Evolutionary conservation across 306 rosid species (phyloP), one percentile per base, ranked within the genome.

Genomic region (Trichosanthes cucumerina): DNA sequence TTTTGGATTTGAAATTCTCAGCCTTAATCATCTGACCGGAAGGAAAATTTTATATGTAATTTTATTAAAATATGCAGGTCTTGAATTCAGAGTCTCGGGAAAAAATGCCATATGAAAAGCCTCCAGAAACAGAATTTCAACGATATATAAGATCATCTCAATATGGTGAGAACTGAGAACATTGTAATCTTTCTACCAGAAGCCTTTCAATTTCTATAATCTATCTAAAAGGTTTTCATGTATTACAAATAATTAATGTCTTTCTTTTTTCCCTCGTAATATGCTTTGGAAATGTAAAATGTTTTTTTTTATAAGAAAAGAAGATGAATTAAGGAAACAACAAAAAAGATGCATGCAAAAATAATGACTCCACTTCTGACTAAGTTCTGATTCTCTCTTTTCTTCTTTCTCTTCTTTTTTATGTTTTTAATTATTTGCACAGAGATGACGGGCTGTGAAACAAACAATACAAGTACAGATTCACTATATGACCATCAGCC

Each of bases 61-160:
- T 66, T 64, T 16, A 66, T 46, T 81, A 66, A 52, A 21, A 63
- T 28, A 76, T 81, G 81, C 81, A 94, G 97, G 91, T 94, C 43
- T 50, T 82, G 59, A 83, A 85, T 81, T 8, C 70, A 63, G 97
- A 92, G 84, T 80, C 82, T 56, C 81, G 90, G 44, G 98, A 92
- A 52, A 84, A 85, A 84, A 87, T 92, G 88, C 7, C 89, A 18
- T 88, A 87, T 78, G 41, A 14, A 53, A 88, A 82, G 78, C 89
- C 91, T 87, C 96, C 98, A 38, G 88, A 90, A 94, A 92, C 98
- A 68, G 95, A 92, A 56, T 88, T 94, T 74, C 97, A 94, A 79
- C 87, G 87, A 90, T 94, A 87, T 81, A 90, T 94, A 78, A 85
- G 97, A 82, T 92, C 97, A 56, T 82, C 93, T 82, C 63, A 83